Percentiles rank a stretch among this genome's conserved stretches.
Conservation (phyloP, 306 rosid genomes). For the Quercus cerris region DNA sequence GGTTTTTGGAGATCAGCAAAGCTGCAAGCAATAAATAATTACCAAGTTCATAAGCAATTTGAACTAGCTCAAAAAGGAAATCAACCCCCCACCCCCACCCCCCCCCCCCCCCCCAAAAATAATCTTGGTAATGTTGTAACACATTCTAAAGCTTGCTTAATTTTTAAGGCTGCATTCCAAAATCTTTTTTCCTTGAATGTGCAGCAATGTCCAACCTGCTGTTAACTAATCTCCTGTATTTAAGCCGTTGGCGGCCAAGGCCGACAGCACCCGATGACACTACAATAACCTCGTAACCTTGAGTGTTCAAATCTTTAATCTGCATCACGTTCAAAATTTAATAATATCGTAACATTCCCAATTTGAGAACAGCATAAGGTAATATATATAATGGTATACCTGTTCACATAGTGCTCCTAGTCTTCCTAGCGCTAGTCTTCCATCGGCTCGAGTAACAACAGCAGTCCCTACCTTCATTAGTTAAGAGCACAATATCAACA, state of each 20-base stretch:
- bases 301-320: constrained; percentile 77
- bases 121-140: background rate
- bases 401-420: constrained; percentile 90
- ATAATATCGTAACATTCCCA: constrained; percentile 1
- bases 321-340: constrained; percentile 35
- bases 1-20: constrained; percentile 98
- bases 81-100: background rate
- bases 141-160: background rate
- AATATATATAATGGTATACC: constrained; percentile 29
- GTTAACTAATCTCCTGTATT: constrained; percentile 71
- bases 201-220: constrained; percentile 62
- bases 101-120: background rate
- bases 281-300: constrained; percentile 81
- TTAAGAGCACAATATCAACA: constrained; percentile 6
- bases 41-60: constrained; percentile 8
- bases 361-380: constrained; percentile 12
- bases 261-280: constrained; percentile 99
- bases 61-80: constrained; percentile 1
- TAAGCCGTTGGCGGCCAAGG: constrained; percentile 94
- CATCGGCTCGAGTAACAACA: constrained; percentile 61
- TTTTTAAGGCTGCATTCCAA: background rate
- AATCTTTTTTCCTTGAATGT: background rate
- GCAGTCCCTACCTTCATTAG: constrained; percentile 59
- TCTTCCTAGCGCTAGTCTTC: constrained; percentile 63
- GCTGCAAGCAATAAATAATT: constrained; percentile 38